phyloP scores from a whole-genome alignment of 1,139 yeast genomes.

The Geotrichum histeridarum region DNA sequence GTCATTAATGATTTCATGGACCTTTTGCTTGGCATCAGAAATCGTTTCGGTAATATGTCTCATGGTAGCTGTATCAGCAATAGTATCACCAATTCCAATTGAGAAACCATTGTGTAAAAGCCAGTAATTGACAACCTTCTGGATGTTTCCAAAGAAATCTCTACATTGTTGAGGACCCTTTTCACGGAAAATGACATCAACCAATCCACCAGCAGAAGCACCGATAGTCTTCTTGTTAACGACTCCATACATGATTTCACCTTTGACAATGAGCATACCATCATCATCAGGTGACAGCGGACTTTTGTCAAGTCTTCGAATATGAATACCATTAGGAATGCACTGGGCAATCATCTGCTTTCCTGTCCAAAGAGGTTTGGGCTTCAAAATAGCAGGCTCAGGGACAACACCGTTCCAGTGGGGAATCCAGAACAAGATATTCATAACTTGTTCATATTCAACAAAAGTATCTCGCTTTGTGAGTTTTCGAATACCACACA shows the following conservation, averaged over 20 bases:
- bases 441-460: constrained; percentile 92
- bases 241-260: constrained; percentile 93
- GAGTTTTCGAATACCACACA: constrained; percentile 95
- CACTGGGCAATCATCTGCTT: constrained; percentile 90
- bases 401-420: constrained; percentile 98
- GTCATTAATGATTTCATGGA: constrained; percentile 83
- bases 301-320: constrained; percentile 84
- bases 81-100: constrained; percentile 98
- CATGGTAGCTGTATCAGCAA: constrained; percentile 97
- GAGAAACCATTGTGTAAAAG: constrained; percentile 93
- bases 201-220: constrained; percentile 95
- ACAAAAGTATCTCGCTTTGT: constrained; percentile 84
- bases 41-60: constrained; percentile 86
- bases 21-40: constrained; percentile 86
- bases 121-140: constrained; percentile 96
- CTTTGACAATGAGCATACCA: constrained; percentile 89
- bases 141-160: constrained; percentile 83
- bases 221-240: constrained; percentile 98
- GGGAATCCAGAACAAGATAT: constrained; percentile 95
- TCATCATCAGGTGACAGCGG: constrained; percentile 85
- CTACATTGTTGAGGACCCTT: constrained; percentile 92
- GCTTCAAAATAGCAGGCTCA: constrained; percentile 90
- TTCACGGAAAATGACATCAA: constrained; percentile 95
- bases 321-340: constrained; percentile 90
- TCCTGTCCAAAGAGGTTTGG: constrained; percentile 97